Evolutionary conservation across 345 rosid genomes (phyloP), one percentile per base, ranked within the genome.

Genomic region (Diplotaxis tenuifolia): DNA sequence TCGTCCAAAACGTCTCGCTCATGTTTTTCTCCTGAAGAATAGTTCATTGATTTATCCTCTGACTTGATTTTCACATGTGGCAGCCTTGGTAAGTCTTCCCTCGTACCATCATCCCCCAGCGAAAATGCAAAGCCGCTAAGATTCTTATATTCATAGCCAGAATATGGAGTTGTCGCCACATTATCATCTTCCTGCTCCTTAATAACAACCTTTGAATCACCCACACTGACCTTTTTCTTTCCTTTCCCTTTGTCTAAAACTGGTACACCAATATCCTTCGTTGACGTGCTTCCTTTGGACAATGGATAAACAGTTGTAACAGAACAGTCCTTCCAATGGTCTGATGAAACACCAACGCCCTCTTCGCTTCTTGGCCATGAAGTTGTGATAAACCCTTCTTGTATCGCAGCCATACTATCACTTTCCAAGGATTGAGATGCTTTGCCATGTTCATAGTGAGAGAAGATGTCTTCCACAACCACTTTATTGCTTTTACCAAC

Each of bases 1-100:
- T 73, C 60, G 3, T 84, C 85, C 62, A 84, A 70, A 47, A 79
- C 82, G 81, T 87, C 94, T 9, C 54, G 87, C 66, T 91, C 97
- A 78, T 80, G 84, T 70, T 91, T 91, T 78, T 87, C 98, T 82
- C 86, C 95, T 89, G 95, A 89, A 75, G 76, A 84, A 74, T 83
- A 65, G 79, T 74, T 78, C 68, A 88, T 68, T 9, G 87, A 42
- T 74, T 87, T 94, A 72, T 94, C 96, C 72, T 88, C 97, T 0
- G 95, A 91, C 83, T 91, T 94, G 68, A 94, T 88, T 76, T 82
- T 94, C 59, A 94, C 98, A 2, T 96, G 97, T 29, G 98, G 94
- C 82, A 93, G 85, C 81, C 90, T 84, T 29, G 98, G 98, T 23
- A 83, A 82, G 75, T 86, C 94, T 79, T 93, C 96, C 83, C 82